Conservation (phyloP, 495 filamentous ascomycete species). For the Daldinia loculata region DNA sequence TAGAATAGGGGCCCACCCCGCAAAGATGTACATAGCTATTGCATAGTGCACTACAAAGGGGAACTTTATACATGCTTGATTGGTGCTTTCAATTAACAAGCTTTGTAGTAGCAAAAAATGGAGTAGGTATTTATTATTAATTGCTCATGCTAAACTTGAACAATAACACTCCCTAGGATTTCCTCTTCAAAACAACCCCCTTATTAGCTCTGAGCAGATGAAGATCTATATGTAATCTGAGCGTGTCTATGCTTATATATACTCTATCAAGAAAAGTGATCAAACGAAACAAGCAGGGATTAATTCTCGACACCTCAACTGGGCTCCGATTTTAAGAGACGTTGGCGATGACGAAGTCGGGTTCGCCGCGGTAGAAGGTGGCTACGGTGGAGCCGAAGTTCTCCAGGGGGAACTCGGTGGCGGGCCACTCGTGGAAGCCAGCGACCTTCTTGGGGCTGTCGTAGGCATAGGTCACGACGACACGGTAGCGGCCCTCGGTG, state of each 20-base stretch:
- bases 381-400: slow-evolving; percentile 21
- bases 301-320: neutral
- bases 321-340: neutral
- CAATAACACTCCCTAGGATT: neutral
- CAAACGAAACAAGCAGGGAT: neutral
- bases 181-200: neutral
- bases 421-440: slow-evolving; percentile 42
- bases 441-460: slow-evolving; percentile 9
- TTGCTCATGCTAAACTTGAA: neutral
- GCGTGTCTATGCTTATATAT: neutral
- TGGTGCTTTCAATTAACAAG: neutral
- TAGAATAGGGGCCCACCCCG: neutral
- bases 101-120: neutral
- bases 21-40: neutral
- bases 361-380: slow-evolving; percentile 33
- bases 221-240: neutral
- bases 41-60: neutral
- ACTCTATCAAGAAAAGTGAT: neutral
- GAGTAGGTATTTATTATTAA: neutral
- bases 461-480: slow-evolving; percentile 40
- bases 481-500: slow-evolving; percentile 31
- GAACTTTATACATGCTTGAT: neutral
- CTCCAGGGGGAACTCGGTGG: slow-evolving; percentile 35
- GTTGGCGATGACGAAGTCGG: slow-evolving; percentile 32
- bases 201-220: neutral